Percentiles rank a stretch among this genome's conserved stretches.
These are phyloP conservation scores for Straminergon stramineum DNA, from an alignment of 225 moss, liverwort and hornwort genomes.

Conservation along the genomic window DNA sequence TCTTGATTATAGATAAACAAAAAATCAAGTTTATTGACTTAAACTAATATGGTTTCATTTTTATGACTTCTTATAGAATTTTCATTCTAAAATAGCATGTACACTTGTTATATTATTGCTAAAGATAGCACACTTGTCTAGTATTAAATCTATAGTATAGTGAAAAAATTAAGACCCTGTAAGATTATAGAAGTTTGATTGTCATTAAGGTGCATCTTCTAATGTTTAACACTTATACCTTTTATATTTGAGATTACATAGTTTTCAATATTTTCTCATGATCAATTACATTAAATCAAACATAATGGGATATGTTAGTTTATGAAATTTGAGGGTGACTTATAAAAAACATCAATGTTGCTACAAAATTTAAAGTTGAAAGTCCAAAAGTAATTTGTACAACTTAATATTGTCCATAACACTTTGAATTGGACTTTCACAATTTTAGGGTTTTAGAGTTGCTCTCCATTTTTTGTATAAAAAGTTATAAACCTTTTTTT, in stretches of 20 bases:
- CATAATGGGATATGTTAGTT: neutral
- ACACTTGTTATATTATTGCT: too few relatives aligned
- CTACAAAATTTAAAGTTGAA: neutral
- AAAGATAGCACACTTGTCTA: too few relatives aligned
- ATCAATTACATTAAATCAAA: neutral
- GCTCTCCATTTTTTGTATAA: neutral
- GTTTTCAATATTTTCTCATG: too few relatives aligned
- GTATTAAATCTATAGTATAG: neutral
- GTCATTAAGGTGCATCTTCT: neutral
- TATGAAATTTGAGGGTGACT: too few relatives aligned
- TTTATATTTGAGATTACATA: neutral
- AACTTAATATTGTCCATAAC: neutral
- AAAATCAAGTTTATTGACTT: neutral
- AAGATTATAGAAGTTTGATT: neutral
- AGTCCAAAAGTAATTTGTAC: too few relatives aligned
- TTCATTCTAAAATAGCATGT: neutral
- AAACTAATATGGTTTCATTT: too few relatives aligned
- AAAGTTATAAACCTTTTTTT: neutral
- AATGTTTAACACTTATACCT: neutral
- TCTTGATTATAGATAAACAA: neutral
- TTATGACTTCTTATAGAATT: too few relatives aligned
- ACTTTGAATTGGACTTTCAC: too few relatives aligned
- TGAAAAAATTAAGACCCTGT: too few relatives aligned
- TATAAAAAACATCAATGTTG: too few relatives aligned
- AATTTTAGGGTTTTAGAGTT: neutral